Evolutionary conservation across 306 rosid genomes (phyloP).

Genomic region (Sicyos baderoa): DNA sequence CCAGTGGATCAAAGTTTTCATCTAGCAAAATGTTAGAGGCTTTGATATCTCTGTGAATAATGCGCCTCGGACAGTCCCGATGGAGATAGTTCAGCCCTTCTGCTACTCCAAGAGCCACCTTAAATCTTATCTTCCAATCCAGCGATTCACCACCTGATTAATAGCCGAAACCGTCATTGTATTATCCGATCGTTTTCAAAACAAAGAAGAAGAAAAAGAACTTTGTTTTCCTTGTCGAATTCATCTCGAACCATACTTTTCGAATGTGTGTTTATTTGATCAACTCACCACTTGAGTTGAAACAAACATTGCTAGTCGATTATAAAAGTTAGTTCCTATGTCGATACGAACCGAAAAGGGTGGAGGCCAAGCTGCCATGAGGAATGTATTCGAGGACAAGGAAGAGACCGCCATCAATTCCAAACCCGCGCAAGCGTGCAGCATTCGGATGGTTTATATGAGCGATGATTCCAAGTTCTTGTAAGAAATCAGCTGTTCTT

Average conservation of each 20-base stretch:
- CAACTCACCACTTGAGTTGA: neutral
- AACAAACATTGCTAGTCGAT: neutral
- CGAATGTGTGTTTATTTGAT: neutral
- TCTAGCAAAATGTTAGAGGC: slow-evolving; percentile 81
- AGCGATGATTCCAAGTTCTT: slow-evolving; percentile 88
- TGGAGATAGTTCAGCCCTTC: slow-evolving; percentile 77
- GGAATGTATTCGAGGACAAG: slow-evolving; percentile 72
- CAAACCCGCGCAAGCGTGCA: slow-evolving; percentile 69
- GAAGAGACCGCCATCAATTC: slow-evolving; percentile 62
- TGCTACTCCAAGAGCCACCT: slow-evolving; percentile 77
- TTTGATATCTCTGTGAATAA: slow-evolving; percentile 89
- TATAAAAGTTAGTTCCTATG: neutral
- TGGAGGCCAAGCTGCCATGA: slow-evolving; percentile 71
- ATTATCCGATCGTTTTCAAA: neutral
- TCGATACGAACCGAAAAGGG: slow-evolving; percentile 50
- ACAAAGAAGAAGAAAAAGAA: neutral
- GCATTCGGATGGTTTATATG: slow-evolving; percentile 78
- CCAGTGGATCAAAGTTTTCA: slow-evolving; percentile 69
- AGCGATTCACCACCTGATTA: slow-evolving; percentile 46
- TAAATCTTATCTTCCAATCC: slow-evolving; percentile 69
- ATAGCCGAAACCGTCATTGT: neutral
- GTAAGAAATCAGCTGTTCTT: slow-evolving; percentile 63
- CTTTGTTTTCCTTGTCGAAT: neutral
- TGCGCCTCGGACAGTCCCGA: slow-evolving; percentile 69
- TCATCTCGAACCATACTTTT: neutral